Base-by-base conservation (phyloP, 2,329 filamentous ascomycete genomes). In the Aureobasidium sp. region DNA sequence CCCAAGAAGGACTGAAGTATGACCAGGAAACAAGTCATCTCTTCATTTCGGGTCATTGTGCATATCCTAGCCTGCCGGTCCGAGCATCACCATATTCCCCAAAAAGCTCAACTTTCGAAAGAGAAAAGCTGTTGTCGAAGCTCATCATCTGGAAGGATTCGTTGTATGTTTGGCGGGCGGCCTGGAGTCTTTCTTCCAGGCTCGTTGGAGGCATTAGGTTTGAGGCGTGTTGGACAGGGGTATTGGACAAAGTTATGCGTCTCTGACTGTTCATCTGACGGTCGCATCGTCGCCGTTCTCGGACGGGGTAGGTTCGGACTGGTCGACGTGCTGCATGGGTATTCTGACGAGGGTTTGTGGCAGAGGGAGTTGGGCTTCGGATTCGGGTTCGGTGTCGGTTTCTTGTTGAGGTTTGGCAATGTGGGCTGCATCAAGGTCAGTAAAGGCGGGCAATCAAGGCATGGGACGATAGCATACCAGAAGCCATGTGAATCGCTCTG, bases 311-410 rank as follows among this genome's bases (percentile, higher is more conserved):
- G 65, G 67, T 46, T 71, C 68, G 9, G 69, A 68, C 17, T 62
- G 60, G 29, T 64, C 58, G 49, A 62, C 74, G 66, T 92, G 88
- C 66, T 93, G 87, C 17, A 89, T 91, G 1, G 90, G 90, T 66
- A 94, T 93, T 64, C 90, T 84, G 37, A 95, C 90, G 17, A 95
- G 79, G 19, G 89, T 93, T 70, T 93, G 88, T 1, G 90, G 90
- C 42, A 94, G 77, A 42, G 82, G 75, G n/a, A 79, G 73, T 33
- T 74, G 73, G 59, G 75, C 66, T 55, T 78, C 73, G 64, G 75
- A 73, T 37, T 77, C 73, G 2, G 73, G 68, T 45, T 77, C 73
- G 46, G 75, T 68, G 66, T 74, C 73, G 46, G 75, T 68, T 66
- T 74, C 73, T 25, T 71, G 70, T 5, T 66, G 69, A 15, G 73